phyloP scores from a whole-genome alignment of 225 moss, liverwort and hornwort species.

The Anthoceros angustus region DNA sequence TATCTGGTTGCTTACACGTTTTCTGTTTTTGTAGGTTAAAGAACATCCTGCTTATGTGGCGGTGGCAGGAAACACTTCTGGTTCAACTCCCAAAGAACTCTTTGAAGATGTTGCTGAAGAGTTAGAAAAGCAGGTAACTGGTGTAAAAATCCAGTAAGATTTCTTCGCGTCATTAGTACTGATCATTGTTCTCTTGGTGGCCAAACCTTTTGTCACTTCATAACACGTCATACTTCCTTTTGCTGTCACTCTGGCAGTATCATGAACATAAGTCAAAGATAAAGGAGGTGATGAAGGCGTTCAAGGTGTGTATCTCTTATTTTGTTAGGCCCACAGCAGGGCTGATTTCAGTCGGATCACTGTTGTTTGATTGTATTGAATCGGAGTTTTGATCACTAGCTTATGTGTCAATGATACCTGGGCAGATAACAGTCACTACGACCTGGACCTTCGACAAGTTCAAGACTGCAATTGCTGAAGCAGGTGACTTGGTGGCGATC shows the following conservation, averaged over 20 bases:
- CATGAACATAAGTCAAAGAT: conserved; percentile 81
- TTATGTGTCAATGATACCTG: background rate
- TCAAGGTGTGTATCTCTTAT: conserved; percentile 41
- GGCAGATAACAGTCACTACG: conserved; percentile 69
- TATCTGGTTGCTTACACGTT: background rate
- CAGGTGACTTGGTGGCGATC: conserved; percentile 99
- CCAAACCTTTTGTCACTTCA: too few species aligned
- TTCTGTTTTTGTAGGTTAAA: conserved; percentile 51
- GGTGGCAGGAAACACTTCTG: conserved; percentile 80
- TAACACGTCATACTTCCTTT: too few species aligned
- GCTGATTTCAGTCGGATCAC: background rate
- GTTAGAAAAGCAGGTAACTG: conserved; percentile 71
- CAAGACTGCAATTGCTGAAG: conserved; percentile 99
- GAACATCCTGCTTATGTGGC: conserved; percentile 67
- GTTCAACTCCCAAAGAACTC: conserved; percentile 89
- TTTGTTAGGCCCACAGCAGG: background rate
- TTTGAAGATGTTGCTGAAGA: conserved; percentile 93
- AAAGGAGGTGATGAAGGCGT: conserved; percentile 94
- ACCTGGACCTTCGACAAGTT: conserved; percentile 95
- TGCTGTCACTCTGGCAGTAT: conserved; percentile 33
- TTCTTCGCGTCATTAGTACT: background rate
- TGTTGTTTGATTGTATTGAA: background rate
- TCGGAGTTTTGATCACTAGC: background rate
- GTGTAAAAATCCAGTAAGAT: background rate
- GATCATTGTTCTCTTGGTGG: too few species aligned